phyloP scores from a whole-genome alignment of 306 rosid genomes.

The Quercus agrifolia region DNA sequence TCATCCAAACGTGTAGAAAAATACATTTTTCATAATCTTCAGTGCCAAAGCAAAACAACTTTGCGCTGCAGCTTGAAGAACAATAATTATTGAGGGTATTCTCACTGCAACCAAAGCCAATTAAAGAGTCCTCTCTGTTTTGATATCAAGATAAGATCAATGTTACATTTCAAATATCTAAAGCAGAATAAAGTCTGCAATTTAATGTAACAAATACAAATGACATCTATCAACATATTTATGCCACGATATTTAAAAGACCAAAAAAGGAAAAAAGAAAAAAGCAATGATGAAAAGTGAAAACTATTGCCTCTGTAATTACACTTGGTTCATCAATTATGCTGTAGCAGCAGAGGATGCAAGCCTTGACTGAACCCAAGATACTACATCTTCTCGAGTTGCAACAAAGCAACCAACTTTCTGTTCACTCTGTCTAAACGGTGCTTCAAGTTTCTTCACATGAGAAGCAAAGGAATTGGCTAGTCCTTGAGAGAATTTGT shows the following conservation, averaged over 20 bases:
- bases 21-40: neutral
- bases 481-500: slow-evolving; percentile 77
- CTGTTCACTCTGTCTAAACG: slow-evolving; percentile 68
- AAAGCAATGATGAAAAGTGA: neutral
- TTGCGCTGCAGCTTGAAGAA: neutral
- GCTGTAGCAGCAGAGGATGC: slow-evolving; percentile 20
- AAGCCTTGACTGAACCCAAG: slow-evolving; percentile 70
- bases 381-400: slow-evolving; percentile 67
- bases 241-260: neutral
- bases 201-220: neutral
- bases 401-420: slow-evolving; percentile 71
- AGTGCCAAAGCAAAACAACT: neutral
- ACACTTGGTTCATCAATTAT: slow-evolving; percentile 20
- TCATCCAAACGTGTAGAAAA: neutral
- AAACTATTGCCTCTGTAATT: slow-evolving; percentile 3
- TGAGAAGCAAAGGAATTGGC: slow-evolving; percentile 76
- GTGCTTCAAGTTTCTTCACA: slow-evolving; percentile 68
- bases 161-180: neutral
- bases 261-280: neutral
- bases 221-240: neutral
- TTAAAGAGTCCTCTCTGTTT: neutral
- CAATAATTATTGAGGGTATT: neutral
- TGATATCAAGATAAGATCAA: neutral
- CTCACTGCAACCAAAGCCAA: neutral
- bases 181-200: neutral